Conservation (phyloP, 768 basidiomycete species). For the Rubroboletus pulcherrimus region DNA sequence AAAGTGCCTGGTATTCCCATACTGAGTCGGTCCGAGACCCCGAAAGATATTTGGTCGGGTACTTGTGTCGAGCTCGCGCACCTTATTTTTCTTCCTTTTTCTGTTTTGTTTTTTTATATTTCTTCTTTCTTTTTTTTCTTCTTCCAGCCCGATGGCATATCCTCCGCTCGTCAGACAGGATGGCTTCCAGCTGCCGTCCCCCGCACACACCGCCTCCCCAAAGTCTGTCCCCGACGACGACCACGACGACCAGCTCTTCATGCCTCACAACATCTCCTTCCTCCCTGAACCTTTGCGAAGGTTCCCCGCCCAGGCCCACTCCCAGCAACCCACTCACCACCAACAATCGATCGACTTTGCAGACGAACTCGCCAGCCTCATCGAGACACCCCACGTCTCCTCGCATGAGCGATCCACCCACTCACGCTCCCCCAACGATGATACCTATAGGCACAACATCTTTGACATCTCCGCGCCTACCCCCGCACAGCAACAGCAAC, state of each 20-base stretch:
- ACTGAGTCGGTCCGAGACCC: constrained; percentile 31
- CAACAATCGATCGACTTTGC: constrained; percentile 48
- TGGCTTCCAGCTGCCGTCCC: constrained; percentile 65
- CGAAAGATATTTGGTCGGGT: constrained; percentile 19
- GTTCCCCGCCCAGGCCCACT: constrained; percentile 34
- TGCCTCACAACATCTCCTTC: constrained; percentile 43
- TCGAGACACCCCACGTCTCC: constrained; percentile 34
- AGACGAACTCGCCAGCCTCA: constrained; percentile 66
- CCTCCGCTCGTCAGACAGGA: constrained; percentile 52
- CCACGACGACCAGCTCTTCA: constrained; percentile 37
- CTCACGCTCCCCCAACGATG: constrained; percentile 37
- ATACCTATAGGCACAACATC: constrained; percentile 52
- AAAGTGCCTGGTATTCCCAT: constrained; percentile 29
- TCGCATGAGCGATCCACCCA: constrained; percentile 46
- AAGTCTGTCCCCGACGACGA: constrained; percentile 29
- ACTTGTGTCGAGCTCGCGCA: not conserved
- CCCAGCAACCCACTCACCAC: constrained; percentile 12
- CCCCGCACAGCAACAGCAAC: constrained; percentile 32
- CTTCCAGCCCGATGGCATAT: constrained; percentile 24
- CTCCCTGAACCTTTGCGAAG: constrained; percentile 56
- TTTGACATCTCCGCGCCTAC: constrained; percentile 58
- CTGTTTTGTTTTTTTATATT: not conserved
- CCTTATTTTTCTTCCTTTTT: not conserved
- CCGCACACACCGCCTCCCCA: constrained; percentile 32
- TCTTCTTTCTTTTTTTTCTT: not conserved